Conservation (phyloP, 1,284 basidiomycete species). For the Earliella scabrosa region DNA sequence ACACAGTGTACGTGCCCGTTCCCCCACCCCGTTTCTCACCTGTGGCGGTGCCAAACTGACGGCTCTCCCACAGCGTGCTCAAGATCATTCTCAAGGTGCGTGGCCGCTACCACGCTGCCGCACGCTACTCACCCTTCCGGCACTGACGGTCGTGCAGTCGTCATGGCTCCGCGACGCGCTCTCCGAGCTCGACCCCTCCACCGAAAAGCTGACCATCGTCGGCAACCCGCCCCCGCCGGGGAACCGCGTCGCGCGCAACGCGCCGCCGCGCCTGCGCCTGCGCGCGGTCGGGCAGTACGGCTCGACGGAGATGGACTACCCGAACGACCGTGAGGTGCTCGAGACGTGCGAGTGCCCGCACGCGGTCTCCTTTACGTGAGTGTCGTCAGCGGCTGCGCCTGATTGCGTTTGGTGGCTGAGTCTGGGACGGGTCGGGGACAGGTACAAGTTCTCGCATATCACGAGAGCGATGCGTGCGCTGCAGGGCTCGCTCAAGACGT, state of each 20-base stretch:
- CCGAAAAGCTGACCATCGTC: slow-evolving; percentile 83
- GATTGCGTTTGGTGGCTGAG: no score
- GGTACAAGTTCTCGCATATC: slow-evolving; percentile 83
- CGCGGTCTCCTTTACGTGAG: slow-evolving; percentile 75
- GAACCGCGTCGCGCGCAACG: slow-evolving; percentile 33
- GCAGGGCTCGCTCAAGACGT: slow-evolving; percentile 83
- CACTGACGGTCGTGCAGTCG: slow-evolving; percentile 53
- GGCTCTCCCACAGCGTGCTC: slow-evolving; percentile 53
- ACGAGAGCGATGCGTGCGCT: slow-evolving; percentile 72
- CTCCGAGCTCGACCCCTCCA: slow-evolving; percentile 86
- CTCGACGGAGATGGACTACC: slow-evolving; percentile 93
- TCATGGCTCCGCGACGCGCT: slow-evolving; percentile 92
- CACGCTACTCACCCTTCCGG: slow-evolving; percentile 1
- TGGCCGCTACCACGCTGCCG: slow-evolving; percentile 15
- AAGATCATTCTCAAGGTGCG: slow-evolving; percentile 87
- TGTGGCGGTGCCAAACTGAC: slow-evolving; percentile 4
- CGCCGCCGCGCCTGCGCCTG: slow-evolving; percentile 73
- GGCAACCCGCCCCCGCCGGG: slow-evolving; percentile 60
- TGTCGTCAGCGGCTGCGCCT: neutral
- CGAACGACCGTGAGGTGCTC: slow-evolving; percentile 87
- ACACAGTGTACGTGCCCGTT: slow-evolving; percentile 57
- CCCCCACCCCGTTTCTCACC: neutral
- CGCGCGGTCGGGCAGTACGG: slow-evolving; percentile 82
- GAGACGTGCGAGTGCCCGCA: slow-evolving; percentile 84
- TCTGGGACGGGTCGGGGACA: slow-evolving; percentile 36